Evolutionary conservation across 2,329 filamentous ascomycete species (phyloP).

Genomic region (Trichoderma sp.): DNA sequence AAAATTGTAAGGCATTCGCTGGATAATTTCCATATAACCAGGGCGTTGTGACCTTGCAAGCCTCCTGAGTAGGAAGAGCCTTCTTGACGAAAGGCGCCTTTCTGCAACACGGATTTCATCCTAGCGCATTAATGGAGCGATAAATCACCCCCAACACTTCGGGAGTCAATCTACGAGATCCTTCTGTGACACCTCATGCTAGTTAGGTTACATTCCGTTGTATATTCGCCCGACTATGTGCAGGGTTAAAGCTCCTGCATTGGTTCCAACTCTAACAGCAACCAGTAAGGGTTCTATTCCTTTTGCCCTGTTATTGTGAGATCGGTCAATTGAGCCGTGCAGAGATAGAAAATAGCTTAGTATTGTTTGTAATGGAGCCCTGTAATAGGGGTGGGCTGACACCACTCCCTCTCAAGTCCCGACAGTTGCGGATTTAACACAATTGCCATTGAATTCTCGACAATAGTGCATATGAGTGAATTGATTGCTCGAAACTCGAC

Average conservation of each 20-base stretch:
- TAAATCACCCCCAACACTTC: not conserved
- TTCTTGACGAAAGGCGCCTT: not conserved
- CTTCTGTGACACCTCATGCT: not conserved
- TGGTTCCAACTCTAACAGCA: not conserved
- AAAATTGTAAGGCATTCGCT: not conserved
- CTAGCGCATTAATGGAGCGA: not conserved
- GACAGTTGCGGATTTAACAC: not conserved
- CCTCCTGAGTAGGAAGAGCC: not conserved
- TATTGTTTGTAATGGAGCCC: not conserved
- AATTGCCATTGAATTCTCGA: not conserved
- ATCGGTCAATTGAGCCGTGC: not conserved
- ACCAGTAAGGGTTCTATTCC: not conserved
- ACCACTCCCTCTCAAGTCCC: not conserved
- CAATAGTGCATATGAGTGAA: not conserved
- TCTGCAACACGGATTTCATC: not conserved
- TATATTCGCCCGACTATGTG: not conserved
- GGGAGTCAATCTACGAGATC: not conserved
- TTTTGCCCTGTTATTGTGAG: not conserved
- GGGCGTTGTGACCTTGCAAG: not conserved
- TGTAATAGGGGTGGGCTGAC: not conserved
- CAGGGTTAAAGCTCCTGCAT: not conserved
- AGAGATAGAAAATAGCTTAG: not conserved
- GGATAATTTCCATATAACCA: not conserved
- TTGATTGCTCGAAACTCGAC: not conserved
- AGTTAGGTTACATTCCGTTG: not conserved